Evolutionary conservation across 208 protist species (phyloP).

Genomic region (Porcisia hertigi): DNA sequence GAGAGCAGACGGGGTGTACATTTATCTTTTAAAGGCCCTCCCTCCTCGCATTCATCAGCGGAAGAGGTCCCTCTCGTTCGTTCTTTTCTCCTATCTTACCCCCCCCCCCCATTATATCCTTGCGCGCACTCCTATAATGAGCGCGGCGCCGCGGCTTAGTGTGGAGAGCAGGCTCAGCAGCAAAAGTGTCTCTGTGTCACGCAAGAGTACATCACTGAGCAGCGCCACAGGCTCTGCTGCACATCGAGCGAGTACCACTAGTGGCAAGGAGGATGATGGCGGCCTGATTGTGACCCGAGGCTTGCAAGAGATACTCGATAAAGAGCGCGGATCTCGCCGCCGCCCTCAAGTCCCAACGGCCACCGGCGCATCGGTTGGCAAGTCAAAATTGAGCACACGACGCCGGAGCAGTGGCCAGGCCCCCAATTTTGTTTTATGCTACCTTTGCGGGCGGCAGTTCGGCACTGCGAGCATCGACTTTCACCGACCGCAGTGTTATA

Average conservation of each 20-base stretch:
- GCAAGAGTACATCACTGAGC: constrained; percentile 13
- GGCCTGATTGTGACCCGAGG: constrained; percentile 72
- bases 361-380: background rate
- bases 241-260: background rate
- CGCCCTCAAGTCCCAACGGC: background rate
- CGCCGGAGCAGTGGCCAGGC: constrained; percentile 22
- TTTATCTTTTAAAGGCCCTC: background rate
- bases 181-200: background rate
- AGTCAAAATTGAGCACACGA: constrained; percentile 16
- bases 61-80: too few species aligned
- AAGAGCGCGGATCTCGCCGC: constrained; percentile 40
- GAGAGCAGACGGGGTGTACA: background rate
- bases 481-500: constrained; percentile 92
- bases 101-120: too few species aligned
- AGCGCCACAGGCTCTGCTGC: constrained; percentile 11
- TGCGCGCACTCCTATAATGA: background rate
- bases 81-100: too few species aligned
- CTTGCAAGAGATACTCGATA: constrained; percentile 70
- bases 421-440: constrained; percentile 88
- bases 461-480: constrained; percentile 82
- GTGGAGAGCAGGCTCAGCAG: constrained; percentile 7
- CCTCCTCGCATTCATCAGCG: background rate
- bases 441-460: constrained; percentile 91
- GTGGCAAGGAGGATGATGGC: constrained; percentile 7
- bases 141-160: background rate